Evolutionary conservation across 2,329 filamentous ascomycete species (phyloP).

Genomic region (Fusarium albidum): DNA sequence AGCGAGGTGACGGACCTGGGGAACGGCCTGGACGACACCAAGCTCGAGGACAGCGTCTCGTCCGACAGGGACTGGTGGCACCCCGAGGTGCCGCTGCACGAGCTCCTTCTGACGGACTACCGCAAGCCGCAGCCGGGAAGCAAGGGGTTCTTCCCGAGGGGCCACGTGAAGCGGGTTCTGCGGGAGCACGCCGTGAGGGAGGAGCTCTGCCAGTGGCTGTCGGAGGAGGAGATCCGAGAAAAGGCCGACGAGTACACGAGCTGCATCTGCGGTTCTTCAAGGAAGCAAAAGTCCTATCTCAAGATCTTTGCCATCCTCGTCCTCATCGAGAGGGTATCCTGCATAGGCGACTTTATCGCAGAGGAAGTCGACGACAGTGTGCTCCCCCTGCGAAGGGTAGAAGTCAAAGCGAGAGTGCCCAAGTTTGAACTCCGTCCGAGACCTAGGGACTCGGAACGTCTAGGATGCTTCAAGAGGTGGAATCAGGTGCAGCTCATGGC

Average conservation of each 20-base stretch:
- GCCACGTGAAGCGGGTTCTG: not conserved
- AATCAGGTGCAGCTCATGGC: not conserved
- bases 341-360: not conserved
- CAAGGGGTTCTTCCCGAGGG: conserved; percentile 6
- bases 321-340: not conserved
- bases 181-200: not conserved
- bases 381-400: not conserved
- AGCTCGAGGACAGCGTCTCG: not conserved
- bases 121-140: not conserved
- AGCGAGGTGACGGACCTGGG: not conserved
- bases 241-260: too few relatives aligned
- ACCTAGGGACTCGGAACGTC: not conserved
- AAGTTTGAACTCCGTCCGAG: not conserved
- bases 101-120: conserved; percentile 5
- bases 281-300: not conserved
- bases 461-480: not conserved
- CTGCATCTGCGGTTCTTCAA: not conserved
- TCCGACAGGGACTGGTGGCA: not conserved
- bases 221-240: too few relatives aligned
- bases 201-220: not conserved
- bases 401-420: not conserved
- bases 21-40: not conserved
- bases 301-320: conserved; percentile 6
- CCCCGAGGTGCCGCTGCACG: not conserved
- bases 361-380: conserved; percentile 3